phyloP scores from a whole-genome alignment of 805 yeast genomes.

The Ogataea henricii region DNA sequence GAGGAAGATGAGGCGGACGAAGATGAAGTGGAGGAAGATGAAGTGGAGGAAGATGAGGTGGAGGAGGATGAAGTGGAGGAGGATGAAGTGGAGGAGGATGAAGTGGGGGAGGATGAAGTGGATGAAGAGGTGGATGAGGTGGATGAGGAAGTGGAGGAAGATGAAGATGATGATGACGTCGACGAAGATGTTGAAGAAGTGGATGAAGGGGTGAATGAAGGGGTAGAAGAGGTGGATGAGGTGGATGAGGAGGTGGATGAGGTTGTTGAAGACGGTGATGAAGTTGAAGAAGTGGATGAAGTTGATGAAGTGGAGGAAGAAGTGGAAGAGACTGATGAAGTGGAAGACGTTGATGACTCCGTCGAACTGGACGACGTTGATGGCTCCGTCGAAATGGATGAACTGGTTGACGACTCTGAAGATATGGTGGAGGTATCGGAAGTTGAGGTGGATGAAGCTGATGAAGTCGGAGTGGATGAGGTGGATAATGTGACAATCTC shows the following conservation, averaged over 20 bases:
- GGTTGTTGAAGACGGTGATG: constrained; percentile 17
- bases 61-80: constrained; percentile 9
- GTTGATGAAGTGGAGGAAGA: constrained; percentile 5
- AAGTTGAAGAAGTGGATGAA: constrained; percentile 12
- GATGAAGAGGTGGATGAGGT: constrained; percentile 19
- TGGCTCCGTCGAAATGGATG: too few relatives aligned
- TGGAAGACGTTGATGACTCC: constrained; percentile 13
- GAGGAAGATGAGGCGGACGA: constrained; percentile 19
- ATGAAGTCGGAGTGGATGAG: constrained; percentile 7
- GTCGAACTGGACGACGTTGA: constrained; percentile 17
- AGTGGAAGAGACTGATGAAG: constrained; percentile 16
- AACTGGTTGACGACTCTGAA: neutral
- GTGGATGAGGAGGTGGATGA: constrained; percentile 18
- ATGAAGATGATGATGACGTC: constrained; percentile 15
- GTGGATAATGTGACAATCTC: neutral
- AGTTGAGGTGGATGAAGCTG: constrained; percentile 4
- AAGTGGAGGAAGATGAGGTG: constrained; percentile 8
- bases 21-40: constrained; percentile 11
- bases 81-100: constrained; percentile 16
- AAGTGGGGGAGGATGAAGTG: constrained; percentile 16
- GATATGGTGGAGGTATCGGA: neutral
- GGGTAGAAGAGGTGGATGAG: constrained; percentile 5
- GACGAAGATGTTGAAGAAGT: constrained; percentile 18
- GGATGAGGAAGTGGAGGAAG: constrained; percentile 16
- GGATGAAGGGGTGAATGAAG: constrained; percentile 16